These are phyloP conservation scores for Populus simonii DNA, from an alignment of 345 rosid genomes.

Conservation along the genomic window DNA sequence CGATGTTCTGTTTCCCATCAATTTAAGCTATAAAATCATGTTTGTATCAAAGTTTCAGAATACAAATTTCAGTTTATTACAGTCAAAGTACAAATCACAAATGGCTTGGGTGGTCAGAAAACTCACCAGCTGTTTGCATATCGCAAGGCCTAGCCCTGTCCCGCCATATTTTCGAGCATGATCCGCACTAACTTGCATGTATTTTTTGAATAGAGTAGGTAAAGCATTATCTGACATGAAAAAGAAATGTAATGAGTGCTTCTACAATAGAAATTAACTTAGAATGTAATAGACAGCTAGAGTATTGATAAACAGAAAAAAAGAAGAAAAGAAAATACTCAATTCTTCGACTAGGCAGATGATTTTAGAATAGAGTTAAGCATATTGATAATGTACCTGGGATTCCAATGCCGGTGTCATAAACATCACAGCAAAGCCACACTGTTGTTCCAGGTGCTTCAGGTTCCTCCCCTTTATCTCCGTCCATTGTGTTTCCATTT, in stretches of 20 bases:
- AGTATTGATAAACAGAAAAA: background rate
- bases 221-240: constrained; percentile 72
- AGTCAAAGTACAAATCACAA: background rate
- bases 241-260: constrained; percentile 14
- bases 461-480: constrained; percentile 35
- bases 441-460: constrained; percentile 49
- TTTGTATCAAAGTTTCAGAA: background rate
- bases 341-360: background rate
- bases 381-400: constrained; percentile 49
- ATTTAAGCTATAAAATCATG: background rate
- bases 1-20: background rate
- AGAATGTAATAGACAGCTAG: background rate
- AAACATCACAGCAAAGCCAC: constrained; percentile 87
- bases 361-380: background rate
- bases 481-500: constrained; percentile 26
- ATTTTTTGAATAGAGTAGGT: constrained; percentile 80
- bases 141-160: constrained; percentile 94
- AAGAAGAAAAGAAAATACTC: background rate
- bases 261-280: background rate
- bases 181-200: constrained; percentile 95
- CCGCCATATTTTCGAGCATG: constrained; percentile 97
- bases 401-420: constrained; percentile 94
- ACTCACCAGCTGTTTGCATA: constrained; percentile 91
- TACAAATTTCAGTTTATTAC: background rate
- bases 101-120: background rate